Conservation (phyloP, 176 grass and related monocot species). For the Calamus simplicifolius region DNA sequence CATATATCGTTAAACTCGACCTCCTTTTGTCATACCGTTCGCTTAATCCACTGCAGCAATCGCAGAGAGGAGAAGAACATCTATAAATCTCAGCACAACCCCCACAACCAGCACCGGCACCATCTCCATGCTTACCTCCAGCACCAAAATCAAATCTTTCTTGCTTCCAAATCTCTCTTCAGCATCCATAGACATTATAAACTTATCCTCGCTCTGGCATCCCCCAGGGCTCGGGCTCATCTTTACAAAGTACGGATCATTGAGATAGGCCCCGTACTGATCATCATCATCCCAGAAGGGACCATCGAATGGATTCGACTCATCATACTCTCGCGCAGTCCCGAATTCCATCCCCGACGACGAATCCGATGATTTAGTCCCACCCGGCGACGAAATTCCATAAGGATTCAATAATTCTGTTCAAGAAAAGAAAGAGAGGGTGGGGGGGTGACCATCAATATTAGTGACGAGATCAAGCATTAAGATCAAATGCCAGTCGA, state of each 20-base stretch:
- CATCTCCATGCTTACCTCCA: constrained; percentile 28
- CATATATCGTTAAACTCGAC: constrained; percentile 61
- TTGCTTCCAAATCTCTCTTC: constrained; percentile 12
- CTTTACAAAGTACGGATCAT: constrained; percentile 32
- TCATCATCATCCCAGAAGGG: constrained; percentile 79
- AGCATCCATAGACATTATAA: constrained; percentile 33
- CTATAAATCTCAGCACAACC: constrained; percentile 54
- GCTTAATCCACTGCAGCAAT: constrained; percentile 50
- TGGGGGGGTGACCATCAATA: background rate
- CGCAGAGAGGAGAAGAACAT: constrained; percentile 63
- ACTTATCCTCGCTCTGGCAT: constrained; percentile 62
- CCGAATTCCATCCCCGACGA: constrained; percentile 88
- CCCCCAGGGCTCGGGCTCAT: constrained; percentile 17
- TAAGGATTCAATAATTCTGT: constrained; percentile 82
- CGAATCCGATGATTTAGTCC: constrained; percentile 46
- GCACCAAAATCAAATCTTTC: constrained; percentile 19
- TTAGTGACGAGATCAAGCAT: background rate
- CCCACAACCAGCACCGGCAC: constrained; percentile 21
- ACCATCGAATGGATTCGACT: constrained; percentile 65
- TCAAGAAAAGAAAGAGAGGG: background rate
- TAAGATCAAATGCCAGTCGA: background rate
- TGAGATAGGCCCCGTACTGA: background rate
- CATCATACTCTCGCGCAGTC: constrained; percentile 68
- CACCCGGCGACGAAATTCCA: constrained; percentile 61
- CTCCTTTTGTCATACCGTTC: constrained; percentile 15